Conservation (phyloP, 2,329 filamentous ascomycete genomes). For the Cladosporium sp. region DNA sequence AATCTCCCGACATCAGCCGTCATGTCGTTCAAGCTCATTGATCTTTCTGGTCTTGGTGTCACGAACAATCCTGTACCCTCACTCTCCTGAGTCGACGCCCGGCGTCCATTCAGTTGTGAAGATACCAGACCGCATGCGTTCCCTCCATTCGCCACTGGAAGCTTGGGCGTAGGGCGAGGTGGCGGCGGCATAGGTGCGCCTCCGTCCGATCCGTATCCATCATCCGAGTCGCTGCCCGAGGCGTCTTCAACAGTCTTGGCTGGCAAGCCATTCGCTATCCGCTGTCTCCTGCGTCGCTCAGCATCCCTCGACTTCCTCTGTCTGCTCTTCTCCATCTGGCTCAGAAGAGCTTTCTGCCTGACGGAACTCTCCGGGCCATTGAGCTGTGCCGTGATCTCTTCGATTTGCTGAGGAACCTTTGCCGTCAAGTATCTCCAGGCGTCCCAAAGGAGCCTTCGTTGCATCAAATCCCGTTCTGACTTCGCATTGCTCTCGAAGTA, state of each 20-base stretch:
- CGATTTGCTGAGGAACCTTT: not conserved
- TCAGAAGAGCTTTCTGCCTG: not conserved
- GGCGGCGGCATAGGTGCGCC: not conserved
- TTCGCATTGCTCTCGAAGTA: not conserved
- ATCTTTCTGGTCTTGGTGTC: no score
- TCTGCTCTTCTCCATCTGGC: not conserved
- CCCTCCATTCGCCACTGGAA: no score
- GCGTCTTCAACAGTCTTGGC: not conserved
- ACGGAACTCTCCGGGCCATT: not conserved
- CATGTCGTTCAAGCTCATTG: no score
- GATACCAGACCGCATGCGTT: no score
- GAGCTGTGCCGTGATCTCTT: not conserved
- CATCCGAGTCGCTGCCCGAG: not conserved
- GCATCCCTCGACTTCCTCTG: not conserved
- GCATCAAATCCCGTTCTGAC: not conserved
- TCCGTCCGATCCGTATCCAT: not conserved
- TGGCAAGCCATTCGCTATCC: not conserved
- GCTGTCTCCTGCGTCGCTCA: not conserved
- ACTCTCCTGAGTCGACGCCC: no score
- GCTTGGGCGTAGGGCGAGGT: no score
- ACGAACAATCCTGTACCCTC: no score
- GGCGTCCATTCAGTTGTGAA: no score
- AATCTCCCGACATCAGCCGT: no score
- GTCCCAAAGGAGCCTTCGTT: not conserved
- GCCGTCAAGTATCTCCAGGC: slow-evolving; percentile 1